phyloP scores from a whole-genome alignment of 768 basidiomycete genomes.

The Mycena floridula region DNA sequence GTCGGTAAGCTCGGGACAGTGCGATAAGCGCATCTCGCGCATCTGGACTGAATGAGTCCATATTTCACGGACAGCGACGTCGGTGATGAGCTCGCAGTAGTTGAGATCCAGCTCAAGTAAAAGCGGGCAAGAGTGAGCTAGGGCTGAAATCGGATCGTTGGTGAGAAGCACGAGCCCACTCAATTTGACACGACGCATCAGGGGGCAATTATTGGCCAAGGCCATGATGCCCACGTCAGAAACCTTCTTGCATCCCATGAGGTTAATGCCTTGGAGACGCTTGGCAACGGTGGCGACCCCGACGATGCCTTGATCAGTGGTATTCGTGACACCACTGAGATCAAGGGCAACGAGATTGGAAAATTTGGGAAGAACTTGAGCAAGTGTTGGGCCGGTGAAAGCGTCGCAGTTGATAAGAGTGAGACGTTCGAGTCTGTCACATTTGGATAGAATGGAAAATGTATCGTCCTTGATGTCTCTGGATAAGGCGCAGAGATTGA shows the following conservation, averaged over 20 bases:
- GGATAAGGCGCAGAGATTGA: constrained; percentile 80
- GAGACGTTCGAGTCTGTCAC: constrained; percentile 81
- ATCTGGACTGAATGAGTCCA: constrained; percentile 78
- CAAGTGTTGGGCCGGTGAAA: constrained; percentile 59
- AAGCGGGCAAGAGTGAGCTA: constrained; percentile 75
- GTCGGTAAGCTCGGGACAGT: constrained; percentile 75
- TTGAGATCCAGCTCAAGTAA: constrained; percentile 94
- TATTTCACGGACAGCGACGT: constrained; percentile 73
- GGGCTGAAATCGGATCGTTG: constrained; percentile 65
- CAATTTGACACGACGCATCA: constrained; percentile 87
- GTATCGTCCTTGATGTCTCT: constrained; percentile 67
- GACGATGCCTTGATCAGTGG: constrained; percentile 66
- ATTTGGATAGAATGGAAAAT: constrained; percentile 63
- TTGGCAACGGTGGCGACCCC: constrained; percentile 65
- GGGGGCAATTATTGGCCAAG: constrained; percentile 66
- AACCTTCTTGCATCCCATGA: constrained; percentile 76
- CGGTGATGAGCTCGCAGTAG: constrained; percentile 71
- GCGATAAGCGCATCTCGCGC: constrained; percentile 85
- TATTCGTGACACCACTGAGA: constrained; percentile 64
- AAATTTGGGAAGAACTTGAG: constrained; percentile 59
- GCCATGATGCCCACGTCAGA: constrained; percentile 74
- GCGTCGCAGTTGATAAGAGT: constrained; percentile 76
- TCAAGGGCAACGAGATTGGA: constrained; percentile 84
- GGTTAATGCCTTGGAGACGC: constrained; percentile 87
- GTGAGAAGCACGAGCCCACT: constrained; percentile 72